phyloP scores from a whole-genome alignment of 1,139 yeast species.

The Kodamaea arcana region DNA sequence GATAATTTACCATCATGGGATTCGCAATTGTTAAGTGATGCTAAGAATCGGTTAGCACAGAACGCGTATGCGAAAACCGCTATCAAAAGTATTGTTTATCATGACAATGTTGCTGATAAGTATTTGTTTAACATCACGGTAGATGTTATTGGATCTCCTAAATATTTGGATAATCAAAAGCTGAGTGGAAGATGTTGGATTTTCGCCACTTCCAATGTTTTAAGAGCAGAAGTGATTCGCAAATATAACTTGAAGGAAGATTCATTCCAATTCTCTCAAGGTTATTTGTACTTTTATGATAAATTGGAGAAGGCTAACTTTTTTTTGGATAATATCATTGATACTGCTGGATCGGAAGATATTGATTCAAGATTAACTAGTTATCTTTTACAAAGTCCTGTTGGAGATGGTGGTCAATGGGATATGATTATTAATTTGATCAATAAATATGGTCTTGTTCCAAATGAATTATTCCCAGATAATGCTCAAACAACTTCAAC shows the following conservation, averaged over 20 bases:
- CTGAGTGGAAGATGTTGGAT: slow-evolving; percentile 84
- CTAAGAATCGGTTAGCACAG: slow-evolving; percentile 57
- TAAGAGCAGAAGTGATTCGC: slow-evolving; percentile 60
- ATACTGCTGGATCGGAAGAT: slow-evolving; percentile 53
- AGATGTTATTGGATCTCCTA: slow-evolving; percentile 63
- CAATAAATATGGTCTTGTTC: slow-evolving; percentile 75
- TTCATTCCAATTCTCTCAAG: slow-evolving; percentile 66
- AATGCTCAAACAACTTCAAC: slow-evolving; percentile 60
- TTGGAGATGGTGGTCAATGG: slow-evolving; percentile 83
- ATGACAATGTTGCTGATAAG: slow-evolving; percentile 30
- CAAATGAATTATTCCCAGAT: slow-evolving; percentile 69
- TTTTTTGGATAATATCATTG: slow-evolving; percentile 70
- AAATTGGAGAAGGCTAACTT: slow-evolving; percentile 73
- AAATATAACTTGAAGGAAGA: slow-evolving; percentile 59
- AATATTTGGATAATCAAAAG: slow-evolving; percentile 60
- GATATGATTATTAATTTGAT: slow-evolving; percentile 74
- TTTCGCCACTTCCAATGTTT: slow-evolving; percentile 73
- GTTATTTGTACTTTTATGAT: slow-evolving; percentile 68
- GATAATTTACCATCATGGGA: slow-evolving; percentile 42
- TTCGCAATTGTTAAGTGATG: slow-evolving; percentile 41
- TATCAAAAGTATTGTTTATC: slow-evolving; percentile 42
- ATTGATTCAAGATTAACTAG: slow-evolving; percentile 67
- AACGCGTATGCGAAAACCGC: slow-evolving; percentile 53
- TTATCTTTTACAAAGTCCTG: slow-evolving; percentile 58
- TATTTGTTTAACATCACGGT: slow-evolving; percentile 59